A percentile compares a stretch with the other conserved stretches of the same genome.
Evolutionary conservation across 345 rosid genomes (phyloP).

Genomic region (Ceriops decandra): DNA sequence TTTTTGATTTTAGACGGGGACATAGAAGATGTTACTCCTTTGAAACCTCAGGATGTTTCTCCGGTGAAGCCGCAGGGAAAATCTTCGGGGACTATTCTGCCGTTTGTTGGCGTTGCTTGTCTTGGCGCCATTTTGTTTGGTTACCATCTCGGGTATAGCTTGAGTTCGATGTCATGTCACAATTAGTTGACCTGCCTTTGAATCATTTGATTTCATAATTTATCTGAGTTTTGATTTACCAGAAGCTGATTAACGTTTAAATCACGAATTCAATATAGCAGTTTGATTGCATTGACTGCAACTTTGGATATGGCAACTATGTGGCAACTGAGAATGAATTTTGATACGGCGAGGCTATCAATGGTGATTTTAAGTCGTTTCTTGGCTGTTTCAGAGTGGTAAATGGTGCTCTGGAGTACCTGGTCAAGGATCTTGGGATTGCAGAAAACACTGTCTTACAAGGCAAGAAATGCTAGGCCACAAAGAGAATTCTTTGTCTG

Average conservation of each 20-base stretch:
- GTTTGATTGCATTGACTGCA: no score
- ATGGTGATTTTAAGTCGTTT: neutral
- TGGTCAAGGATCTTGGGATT: constrained; percentile 91
- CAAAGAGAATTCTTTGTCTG: neutral
- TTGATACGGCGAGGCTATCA: neutral
- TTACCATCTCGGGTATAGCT: constrained; percentile 86
- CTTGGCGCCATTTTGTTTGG: constrained; percentile 95
- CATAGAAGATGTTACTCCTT: constrained; percentile 6
- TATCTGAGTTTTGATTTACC: neutral
- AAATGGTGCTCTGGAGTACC: constrained; percentile 94
- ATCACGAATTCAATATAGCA: no score
- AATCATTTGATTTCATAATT: neutral
- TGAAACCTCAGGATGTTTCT: constrained; percentile 26
- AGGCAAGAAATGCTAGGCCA: constrained; percentile 46
- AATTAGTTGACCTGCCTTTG: neutral
- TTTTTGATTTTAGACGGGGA: neutral
- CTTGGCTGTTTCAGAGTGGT: constrained; percentile 58
- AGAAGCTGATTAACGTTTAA: neutral
- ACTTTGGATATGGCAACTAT: neutral
- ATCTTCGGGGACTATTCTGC: constrained; percentile 75
- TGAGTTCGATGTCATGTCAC: neutral
- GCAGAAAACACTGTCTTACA: constrained; percentile 78
- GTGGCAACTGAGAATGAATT: neutral
- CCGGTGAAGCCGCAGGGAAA: constrained; percentile 14
- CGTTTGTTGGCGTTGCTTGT: constrained; percentile 91